Evolutionary conservation across 1,284 basidiomycete genomes (phyloP), one percentile per base, ranked within the genome.

Genomic region (Sutorius eximius): DNA sequence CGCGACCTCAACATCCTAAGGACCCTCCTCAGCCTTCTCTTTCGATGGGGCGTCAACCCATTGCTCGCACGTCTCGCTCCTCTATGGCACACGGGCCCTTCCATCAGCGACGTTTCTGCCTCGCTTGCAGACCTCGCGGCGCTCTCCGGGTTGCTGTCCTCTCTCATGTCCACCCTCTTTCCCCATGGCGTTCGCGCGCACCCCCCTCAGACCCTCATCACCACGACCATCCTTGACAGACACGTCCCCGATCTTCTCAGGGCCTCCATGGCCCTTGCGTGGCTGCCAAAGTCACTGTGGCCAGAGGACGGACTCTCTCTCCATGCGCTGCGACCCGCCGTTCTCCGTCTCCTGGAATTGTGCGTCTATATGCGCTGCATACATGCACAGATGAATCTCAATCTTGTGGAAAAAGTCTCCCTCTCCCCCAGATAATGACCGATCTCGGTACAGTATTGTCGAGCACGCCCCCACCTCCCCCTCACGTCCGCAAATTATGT

Each of bases 41-140:
- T 91, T 65, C 85, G 82, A 59, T 90, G 89, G 89, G 84, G 82
- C 6, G 66, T 82, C 5, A 78, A 83, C 18, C 80, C 80, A 6
- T 64, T 85, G 9, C 73, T 86, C 30, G 60, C 65, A 12, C 74
- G 73, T 51, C 68, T 83, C 16, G 62, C 72, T 9, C 68, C 74
- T 36, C 69, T 75, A 6, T 82, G 80, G 73, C 76, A 79, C 7
- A 68, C 64, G 45, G 73, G 68, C 45, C 44, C 67, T 2, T 5
- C 24, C 37, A 8, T 12, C 24, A 27, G 12, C 20, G 34, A 16
- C 5, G 15, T 38, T n/a, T 32, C 45, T 1, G 68, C 68, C 12
- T 69, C 74, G 16, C 68, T 71, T 4, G 71, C 76, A 49, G 74
- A 83, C 53, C 80, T 77, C 59, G 57, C 60, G 1, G 62, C 69